Base-by-base conservation (phyloP, 2,329 filamentous ascomycete genomes). In the Aspergillus arachidicola region DNA sequence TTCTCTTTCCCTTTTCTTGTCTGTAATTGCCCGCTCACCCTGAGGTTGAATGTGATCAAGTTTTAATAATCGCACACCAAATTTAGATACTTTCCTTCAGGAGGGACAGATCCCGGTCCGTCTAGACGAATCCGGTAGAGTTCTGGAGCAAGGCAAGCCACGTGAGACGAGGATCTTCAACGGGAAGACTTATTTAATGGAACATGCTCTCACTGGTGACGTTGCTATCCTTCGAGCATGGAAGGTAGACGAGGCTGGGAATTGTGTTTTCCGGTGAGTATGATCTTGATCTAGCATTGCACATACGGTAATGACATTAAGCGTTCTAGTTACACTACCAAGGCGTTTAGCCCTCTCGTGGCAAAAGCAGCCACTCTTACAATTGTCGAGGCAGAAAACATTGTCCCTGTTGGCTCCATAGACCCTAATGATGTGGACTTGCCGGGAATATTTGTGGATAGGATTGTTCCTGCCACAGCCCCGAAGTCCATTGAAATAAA, bases 341-440 rank as follows among this genome's bases (percentile, higher is more conserved):
- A 91, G 75, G 88, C 89, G 0, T 93, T 92, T 67, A 90, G 88
- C 1, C 85, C 87, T 6, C 84, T 92, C 66, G 92, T 93, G 90
- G 92, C 91, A 64, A 94, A 94, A 79, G 92, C 92, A 0, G 92
- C 91, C 0, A 86, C 85, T 55, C 73, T 91, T 45, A 90, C 91
- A 30, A 94, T 96, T 46, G 91, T 95, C 43, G 92, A 96, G 75
- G 92, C 92, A 1, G 92, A 96, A 72, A 85, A 94, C 66, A 93
- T 96, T 63, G 92, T 96, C 58, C 87, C 90, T 2, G 78, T 88
- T 1, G 92, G 92, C 28, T 86, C 87, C 2, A 89, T 96, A 45
- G 84, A 89, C 59, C 88, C 92, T 3, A 89, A 91, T 64, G 86
- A 89, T 50, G 88, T 96, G 6, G 89, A 95, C 72, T 83, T 96